These are phyloP conservation scores for Boeremia lycopersici DNA, from an alignment of 2,329 filamentous ascomycete species.

Conservation along the genomic window DNA sequence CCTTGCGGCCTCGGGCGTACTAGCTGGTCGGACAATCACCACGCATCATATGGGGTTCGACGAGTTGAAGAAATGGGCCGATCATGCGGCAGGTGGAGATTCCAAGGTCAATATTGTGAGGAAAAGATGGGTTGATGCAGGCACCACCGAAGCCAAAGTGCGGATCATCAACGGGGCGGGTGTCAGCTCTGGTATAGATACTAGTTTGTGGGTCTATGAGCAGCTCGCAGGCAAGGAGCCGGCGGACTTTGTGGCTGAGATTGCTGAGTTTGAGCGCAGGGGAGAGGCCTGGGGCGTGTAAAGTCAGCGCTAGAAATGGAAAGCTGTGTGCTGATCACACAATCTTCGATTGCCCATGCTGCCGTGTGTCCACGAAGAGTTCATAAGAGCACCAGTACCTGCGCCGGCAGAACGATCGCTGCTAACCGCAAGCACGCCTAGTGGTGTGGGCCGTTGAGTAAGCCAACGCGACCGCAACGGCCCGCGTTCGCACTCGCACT, in stretches of 20 bases:
- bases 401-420: not conserved
- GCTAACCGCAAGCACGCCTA: not conserved
- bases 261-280: conserved; percentile 42
- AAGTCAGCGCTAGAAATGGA: not conserved
- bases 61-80: conserved; percentile 31
- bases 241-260: conserved; percentile 32
- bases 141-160: conserved; percentile 36
- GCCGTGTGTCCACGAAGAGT: too few relatives aligned
- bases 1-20: conserved; percentile 46
- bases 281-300: conserved; percentile 26
- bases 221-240: conserved; percentile 31
- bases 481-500: conserved; percentile 29
- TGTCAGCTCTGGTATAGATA: conserved; percentile 43
- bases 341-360: not conserved
- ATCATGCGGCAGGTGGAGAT: conserved; percentile 38
- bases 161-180: conserved; percentile 44
- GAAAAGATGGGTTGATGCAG: conserved; percentile 44
- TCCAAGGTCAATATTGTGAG: conserved; percentile 31
- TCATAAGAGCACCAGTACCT: too few relatives aligned
- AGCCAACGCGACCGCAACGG: conserved; percentile 1
- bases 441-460: not conserved
- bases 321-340: not conserved
- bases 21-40: conserved; percentile 45
- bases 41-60: conserved; percentile 49
- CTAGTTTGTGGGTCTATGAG: conserved; percentile 38